Evolutionary conservation across 2,329 filamentous ascomycete genomes (phyloP).

Genomic region (Diaporthe citri): DNA sequence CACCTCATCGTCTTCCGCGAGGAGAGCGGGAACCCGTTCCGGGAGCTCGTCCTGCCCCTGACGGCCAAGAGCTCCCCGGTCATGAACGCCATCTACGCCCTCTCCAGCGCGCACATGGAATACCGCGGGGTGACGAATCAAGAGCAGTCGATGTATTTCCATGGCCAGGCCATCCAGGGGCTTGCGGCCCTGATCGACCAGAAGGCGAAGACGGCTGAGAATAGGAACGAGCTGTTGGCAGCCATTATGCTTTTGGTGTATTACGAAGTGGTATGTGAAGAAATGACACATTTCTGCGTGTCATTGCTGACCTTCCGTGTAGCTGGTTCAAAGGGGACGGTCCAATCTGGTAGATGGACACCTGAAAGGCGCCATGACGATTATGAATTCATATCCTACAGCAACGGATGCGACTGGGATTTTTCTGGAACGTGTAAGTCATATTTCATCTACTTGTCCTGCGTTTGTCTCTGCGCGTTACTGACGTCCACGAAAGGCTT

Average conservation of each 20-base stretch:
- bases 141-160: slow-evolving; percentile 70
- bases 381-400: slow-evolving; percentile 65
- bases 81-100: slow-evolving; percentile 86
- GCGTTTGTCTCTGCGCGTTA: background rate
- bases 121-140: slow-evolving; percentile 67
- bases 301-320: slow-evolving; percentile 39
- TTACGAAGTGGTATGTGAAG: slow-evolving; percentile 69
- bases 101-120: slow-evolving; percentile 87
- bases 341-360: slow-evolving; percentile 73
- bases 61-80: slow-evolving; percentile 69
- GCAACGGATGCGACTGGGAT: slow-evolving; percentile 63
- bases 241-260: slow-evolving; percentile 73
- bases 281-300: too few species aligned
- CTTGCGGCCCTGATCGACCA: slow-evolving; percentile 69
- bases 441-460: background rate
- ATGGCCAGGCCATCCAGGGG: slow-evolving; percentile 70
- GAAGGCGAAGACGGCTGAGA: slow-evolving; percentile 55
- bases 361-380: slow-evolving; percentile 71
- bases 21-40: slow-evolving; percentile 73
- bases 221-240: slow-evolving; percentile 70
- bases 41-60: slow-evolving; percentile 72
- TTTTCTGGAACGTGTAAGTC: slow-evolving; percentile 69
- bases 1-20: slow-evolving; percentile 76
- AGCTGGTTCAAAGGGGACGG: slow-evolving; percentile 72
- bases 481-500: slow-evolving; percentile 59